Conservation (phyloP, 139 green algal species). For the Diplosphaera chodatii region DNA sequence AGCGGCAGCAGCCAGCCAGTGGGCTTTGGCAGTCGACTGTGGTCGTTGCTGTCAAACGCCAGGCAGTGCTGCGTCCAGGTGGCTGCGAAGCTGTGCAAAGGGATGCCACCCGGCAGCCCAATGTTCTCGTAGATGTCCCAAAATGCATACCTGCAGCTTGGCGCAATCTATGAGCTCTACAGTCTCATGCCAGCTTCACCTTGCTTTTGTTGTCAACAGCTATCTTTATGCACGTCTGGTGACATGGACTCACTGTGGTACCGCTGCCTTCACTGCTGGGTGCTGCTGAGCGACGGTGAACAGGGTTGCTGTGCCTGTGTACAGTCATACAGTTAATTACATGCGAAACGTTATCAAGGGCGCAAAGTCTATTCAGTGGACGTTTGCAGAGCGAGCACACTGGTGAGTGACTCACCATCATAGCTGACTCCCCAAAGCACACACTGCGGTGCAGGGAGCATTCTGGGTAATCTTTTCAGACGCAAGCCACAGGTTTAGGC, state of each 20-base stretch:
- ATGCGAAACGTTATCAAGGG: too few relatives aligned
- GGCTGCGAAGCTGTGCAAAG: slow-evolving; percentile 10
- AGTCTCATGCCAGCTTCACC: too few relatives aligned
- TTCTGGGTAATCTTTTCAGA: too few relatives aligned
- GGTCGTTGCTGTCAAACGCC: slow-evolving; percentile 19
- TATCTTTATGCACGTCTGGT: too few relatives aligned
- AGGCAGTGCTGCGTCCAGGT: slow-evolving; percentile 9
- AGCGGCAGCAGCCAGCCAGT: neutral
- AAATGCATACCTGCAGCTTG: neutral
- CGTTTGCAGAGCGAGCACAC: neutral
- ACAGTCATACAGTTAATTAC: too few relatives aligned
- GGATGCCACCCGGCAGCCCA: slow-evolving; percentile 16
- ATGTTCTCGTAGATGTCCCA: slow-evolving; percentile 20
- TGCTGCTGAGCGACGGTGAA: slow-evolving; percentile 9
- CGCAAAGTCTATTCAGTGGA: too few relatives aligned
- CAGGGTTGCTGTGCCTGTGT: slow-evolving; percentile 2
- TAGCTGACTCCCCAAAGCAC: slow-evolving; percentile 13
- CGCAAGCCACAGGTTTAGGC: too few relatives aligned
- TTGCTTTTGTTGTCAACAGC: too few relatives aligned
- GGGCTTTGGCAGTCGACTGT: neutral
- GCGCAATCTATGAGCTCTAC: neutral
- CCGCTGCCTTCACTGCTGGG: slow-evolving; percentile 9
- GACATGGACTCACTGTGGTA: neutral
- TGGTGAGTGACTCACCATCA: neutral
- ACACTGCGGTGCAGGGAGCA: slow-evolving; percentile 2